A percentile compares a stretch with the other conserved stretches of the same genome.
phyloP scores from a whole-genome alignment of 805 yeast genomes.

The Blastobotrys terrestris region DNA sequence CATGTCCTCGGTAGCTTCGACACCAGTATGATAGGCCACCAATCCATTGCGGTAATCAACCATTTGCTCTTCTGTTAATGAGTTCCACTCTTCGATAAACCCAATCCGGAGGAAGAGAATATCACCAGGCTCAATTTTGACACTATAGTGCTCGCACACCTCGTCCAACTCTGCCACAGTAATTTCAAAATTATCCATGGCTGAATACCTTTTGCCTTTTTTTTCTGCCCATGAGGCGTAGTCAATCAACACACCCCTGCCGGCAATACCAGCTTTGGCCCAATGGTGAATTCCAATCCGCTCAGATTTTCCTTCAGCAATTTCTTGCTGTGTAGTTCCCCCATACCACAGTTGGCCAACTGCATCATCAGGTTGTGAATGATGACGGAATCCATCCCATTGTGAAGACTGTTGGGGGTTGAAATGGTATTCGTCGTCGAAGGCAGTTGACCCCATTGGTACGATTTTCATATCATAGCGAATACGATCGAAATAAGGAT shows the following conservation, averaged over 20 bases:
- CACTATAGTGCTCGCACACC: conserved; percentile 11
- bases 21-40: conserved; percentile 18
- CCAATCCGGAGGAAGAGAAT: conserved; percentile 30
- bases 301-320: conserved; percentile 13
- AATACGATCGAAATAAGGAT: conserved; percentile 16
- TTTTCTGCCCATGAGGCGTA: conserved; percentile 26
- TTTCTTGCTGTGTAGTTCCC: conserved; percentile 20
- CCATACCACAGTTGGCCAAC: conserved; percentile 18
- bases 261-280: conserved; percentile 30
- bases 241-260: conserved; percentile 32
- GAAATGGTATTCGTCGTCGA: conserved; percentile 28
- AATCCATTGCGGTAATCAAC: background rate
- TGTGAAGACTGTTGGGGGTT: conserved; percentile 31
- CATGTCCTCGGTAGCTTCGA: conserved; percentile 25
- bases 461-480: background rate
- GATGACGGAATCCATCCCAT: conserved; percentile 32
- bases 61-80: conserved; percentile 12
- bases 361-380: conserved; percentile 18
- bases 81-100: conserved; percentile 25
- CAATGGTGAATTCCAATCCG: conserved; percentile 20
- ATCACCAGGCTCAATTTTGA: conserved; percentile 28
- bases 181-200: conserved; percentile 10
- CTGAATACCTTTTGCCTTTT: conserved; percentile 15
- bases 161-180: conserved; percentile 16
- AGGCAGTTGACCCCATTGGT: conserved; percentile 7